Conservation (phyloP, 768 basidiomycete species). For the Agrocybe pediades region DNA sequence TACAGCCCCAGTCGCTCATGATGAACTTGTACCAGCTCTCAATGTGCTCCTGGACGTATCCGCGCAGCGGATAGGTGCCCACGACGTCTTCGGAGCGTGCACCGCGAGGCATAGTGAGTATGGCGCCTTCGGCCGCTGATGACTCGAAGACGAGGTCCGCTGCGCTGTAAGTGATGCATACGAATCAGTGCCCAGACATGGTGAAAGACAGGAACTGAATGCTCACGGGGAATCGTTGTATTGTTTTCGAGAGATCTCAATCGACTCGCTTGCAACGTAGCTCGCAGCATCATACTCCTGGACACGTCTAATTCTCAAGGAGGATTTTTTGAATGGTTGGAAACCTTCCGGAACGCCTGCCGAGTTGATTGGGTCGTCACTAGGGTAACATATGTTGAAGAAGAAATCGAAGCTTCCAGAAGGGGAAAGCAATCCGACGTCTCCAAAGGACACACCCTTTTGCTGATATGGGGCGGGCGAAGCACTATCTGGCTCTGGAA, state of each 20-base stretch:
- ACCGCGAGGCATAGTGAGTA: constrained; percentile 20
- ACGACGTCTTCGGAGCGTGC: constrained; percentile 11
- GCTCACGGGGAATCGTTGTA: not conserved
- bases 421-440: constrained; percentile 17
- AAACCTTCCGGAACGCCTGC: constrained; percentile 12
- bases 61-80: not conserved
- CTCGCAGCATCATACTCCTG: constrained; percentile 3
- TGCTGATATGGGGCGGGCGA: constrained; percentile 10
- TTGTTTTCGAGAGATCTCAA: constrained; percentile 1
- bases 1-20: constrained; percentile 11
- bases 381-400: constrained; percentile 16
- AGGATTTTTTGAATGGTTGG: not conserved
- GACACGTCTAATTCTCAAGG: not conserved
- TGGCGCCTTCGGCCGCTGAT: constrained; percentile 15
- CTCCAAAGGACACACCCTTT: constrained; percentile 15
- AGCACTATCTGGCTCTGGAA: constrained; percentile 8
- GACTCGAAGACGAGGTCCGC: constrained; percentile 13
- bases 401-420: constrained; percentile 19
- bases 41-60: constrained; percentile 10
- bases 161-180: not conserved
- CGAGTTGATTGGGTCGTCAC: constrained; percentile 11
- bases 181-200: not conserved
- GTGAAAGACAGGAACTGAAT: not conserved
- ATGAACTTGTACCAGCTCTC: constrained; percentile 21
- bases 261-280: constrained; percentile 7